Evolutionary conservation across 805 yeast species (phyloP), one percentile per base, ranked within the genome.

Genomic region (Wickerhamomyces chambardii): DNA sequence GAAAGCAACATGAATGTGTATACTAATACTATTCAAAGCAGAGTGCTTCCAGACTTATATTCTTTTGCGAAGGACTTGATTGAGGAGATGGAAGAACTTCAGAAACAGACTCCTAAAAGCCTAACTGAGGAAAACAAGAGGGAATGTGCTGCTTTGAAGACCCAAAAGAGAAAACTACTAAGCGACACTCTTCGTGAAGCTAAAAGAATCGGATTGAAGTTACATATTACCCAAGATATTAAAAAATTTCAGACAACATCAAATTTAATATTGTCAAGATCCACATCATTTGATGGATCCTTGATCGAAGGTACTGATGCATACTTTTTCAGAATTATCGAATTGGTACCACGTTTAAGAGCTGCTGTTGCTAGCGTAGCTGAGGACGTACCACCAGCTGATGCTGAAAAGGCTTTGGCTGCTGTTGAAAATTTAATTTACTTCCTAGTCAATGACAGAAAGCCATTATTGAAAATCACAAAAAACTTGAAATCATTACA

Each of bases 161-260:
- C 79, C n/a, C 90, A 85, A 48, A 92, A 92, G 58, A 67, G 78
- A 40, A 82, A 80, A 44, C 57, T 87, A 6, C 61, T 94, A 36
- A 82, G 92, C 58, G 85, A 79, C 38, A 72, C 87, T 0, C 58
- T 92, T 40, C 76, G 77, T 42, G 92, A 84, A 44, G 60, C 90
- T 36, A 73, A 76, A 51, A 62, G 77, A 38, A 74, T 84, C 51
- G 99, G 99, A 2, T 57, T 92, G 44, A 81, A 75, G 45, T 62
- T 78, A 4, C 72, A 72, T 18, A 66, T 79, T 26, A 76, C 80
- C 38, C 67, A 78, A 6, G 87, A 83, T 41, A 73, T 79, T n/a
- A 70, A 73, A 35, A 68, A 67, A 18, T 58, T 70, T 4, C 85
- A 84, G 54, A 62, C 73, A 0, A 70, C 84, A 2, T 72, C 83